A percentile compares a stretch with the other conserved stretches of the same genome.
phyloP scores from a whole-genome alignment of 2,329 filamentous ascomycete genomes.

The Tolypocladium ovalisporum region DNA sequence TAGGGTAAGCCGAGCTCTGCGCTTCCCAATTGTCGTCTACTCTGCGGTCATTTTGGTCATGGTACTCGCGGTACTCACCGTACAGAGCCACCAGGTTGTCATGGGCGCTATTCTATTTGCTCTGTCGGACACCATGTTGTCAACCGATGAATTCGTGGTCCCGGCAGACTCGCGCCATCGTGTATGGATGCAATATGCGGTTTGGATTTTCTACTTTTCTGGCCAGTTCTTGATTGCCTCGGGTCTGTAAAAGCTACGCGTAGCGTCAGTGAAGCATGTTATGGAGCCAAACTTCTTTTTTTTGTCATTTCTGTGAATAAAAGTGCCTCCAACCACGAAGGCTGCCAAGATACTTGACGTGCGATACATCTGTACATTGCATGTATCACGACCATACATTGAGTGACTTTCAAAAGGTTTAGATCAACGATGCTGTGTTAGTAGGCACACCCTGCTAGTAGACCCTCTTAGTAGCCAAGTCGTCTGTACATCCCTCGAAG shows the following conservation, averaged over 20 bases:
- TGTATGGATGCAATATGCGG: conserved; percentile 19
- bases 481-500: too few relatives aligned
- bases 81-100: conserved; percentile 12
- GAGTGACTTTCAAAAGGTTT: too few relatives aligned
- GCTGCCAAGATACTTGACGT: neutral
- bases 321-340: too few relatives aligned
- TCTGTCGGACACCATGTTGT: conserved; percentile 20
- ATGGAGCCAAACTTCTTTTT: too few relatives aligned
- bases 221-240: conserved; percentile 21
- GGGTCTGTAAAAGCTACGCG: neutral
- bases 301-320: too few relatives aligned
- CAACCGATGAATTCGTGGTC: conserved; percentile 21
- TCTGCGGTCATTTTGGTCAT: conserved; percentile 18
- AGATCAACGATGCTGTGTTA: too few relatives aligned
- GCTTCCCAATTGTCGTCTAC: conserved; percentile 19
- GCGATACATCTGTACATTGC: too few relatives aligned
- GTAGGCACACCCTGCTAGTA: too few relatives aligned
- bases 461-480: too few relatives aligned
- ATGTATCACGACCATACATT: too few relatives aligned
- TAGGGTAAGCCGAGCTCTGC: conserved; percentile 11
- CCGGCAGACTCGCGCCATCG: conserved; percentile 10
- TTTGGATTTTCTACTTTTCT: conserved; percentile 24
- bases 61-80: conserved; percentile 18
- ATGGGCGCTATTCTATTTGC: conserved; percentile 20
- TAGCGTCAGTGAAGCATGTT: neutral